Evolutionary conservation across 2,329 filamentous ascomycete genomes (phyloP).

Genomic region (Neofusicoccum cordaticola): DNA sequence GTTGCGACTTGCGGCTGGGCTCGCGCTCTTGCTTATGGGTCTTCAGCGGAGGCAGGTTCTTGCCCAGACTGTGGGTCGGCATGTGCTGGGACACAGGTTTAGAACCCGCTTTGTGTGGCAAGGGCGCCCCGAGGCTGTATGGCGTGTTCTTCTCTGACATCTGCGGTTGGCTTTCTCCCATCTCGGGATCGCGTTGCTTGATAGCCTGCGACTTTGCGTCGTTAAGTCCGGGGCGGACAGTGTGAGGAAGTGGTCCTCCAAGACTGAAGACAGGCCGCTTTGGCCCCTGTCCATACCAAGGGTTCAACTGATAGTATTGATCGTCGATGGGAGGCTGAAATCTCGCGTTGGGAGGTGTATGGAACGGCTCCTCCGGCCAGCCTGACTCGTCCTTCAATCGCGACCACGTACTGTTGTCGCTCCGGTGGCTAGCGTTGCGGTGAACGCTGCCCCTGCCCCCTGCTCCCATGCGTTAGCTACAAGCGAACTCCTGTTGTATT

Average conservation of each 20-base stretch:
- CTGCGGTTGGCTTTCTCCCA: background rate
- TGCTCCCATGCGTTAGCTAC: background rate
- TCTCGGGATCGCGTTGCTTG: background rate
- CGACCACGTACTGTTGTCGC: background rate
- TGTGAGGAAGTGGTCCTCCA: constrained; percentile 7
- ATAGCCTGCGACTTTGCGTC: background rate
- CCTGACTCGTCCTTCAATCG: background rate
- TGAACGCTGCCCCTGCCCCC: background rate
- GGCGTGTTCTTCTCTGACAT: background rate
- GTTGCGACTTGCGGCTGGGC: background rate
- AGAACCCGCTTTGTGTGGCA: background rate
- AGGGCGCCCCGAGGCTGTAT: background rate
- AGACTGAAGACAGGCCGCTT: constrained; percentile 12
- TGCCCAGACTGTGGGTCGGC: background rate
- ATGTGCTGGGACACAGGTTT: background rate
- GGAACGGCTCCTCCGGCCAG: background rate
- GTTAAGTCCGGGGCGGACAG: background rate
- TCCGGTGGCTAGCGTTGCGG: constrained; percentile 1
- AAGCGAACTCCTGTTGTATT: too few species aligned
- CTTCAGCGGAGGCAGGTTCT: background rate
- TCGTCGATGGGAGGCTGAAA: background rate
- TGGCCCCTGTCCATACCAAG: background rate
- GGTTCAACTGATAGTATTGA: constrained; percentile 9
- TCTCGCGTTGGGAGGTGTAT: background rate
- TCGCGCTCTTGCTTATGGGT: background rate